These are phyloP conservation scores for Leccinum subrobustum DNA, from an alignment of 1,284 basidiomycete genomes.

Conservation along the genomic window DNA sequence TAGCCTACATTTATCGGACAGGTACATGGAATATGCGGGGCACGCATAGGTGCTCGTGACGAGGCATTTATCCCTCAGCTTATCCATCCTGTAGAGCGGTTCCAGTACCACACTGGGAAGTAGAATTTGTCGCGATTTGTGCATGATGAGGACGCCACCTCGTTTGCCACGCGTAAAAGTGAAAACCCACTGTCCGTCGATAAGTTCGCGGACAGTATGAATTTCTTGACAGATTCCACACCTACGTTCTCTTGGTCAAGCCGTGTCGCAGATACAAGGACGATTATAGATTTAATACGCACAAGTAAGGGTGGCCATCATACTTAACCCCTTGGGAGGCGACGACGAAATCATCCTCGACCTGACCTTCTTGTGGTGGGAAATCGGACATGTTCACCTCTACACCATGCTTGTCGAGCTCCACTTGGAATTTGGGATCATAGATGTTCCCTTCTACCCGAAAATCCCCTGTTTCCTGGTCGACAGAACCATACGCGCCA, in stretches of 20 bases:
- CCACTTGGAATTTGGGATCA: conserved; percentile 21
- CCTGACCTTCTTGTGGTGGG: conserved; percentile 13
- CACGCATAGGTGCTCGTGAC: conserved; percentile 19
- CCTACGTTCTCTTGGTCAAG: not conserved
- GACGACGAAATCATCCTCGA: conserved; percentile 24
- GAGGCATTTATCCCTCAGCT: conserved; percentile 14
- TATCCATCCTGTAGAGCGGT: conserved; percentile 13
- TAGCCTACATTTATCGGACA: conserved; percentile 18
- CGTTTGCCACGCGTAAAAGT: conserved; percentile 12
- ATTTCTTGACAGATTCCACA: not conserved
- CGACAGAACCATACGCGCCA: conserved; percentile 26
- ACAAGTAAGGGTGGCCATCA: not conserved
- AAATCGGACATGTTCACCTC: conserved; percentile 18
- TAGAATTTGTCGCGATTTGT: conserved; percentile 11
- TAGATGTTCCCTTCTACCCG: conserved; percentile 29
- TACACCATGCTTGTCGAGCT: conserved; percentile 14
- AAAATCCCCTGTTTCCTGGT: conserved; percentile 23
- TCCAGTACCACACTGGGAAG: conserved; percentile 9
- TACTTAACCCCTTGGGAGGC: conserved; percentile 12
- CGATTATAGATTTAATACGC: not conserved
- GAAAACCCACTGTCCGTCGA: conserved; percentile 15
- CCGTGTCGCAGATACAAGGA: not conserved
- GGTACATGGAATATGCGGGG: conserved; percentile 22
- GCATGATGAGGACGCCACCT: conserved; percentile 20
- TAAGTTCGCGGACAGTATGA: not conserved